phyloP scores from a whole-genome alignment of 495 filamentous ascomycete genomes.

The Aspergillus affinis region DNA sequence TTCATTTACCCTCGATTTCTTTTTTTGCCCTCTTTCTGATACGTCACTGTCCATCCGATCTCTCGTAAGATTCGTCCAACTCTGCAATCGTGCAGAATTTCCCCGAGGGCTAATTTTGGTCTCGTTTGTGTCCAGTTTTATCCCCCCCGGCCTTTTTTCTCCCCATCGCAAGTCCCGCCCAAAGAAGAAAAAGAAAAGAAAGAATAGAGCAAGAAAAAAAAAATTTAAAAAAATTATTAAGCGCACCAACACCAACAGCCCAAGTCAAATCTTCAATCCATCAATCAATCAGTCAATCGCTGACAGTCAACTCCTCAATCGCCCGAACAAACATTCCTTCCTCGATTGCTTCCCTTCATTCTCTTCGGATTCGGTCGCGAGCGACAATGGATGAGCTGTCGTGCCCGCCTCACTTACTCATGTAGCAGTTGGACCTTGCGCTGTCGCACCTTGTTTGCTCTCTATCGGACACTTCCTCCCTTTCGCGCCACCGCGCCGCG shows the following conservation, averaged over 20 bases:
- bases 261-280: no score
- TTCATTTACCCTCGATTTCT: not conserved
- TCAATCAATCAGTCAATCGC: no score
- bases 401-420: slow-evolving; percentile 29
- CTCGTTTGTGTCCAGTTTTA: not conserved
- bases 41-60: not conserved
- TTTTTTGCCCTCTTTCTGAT: no score
- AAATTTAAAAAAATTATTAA: not conserved
- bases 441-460: slow-evolving; percentile 25
- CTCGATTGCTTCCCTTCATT: slow-evolving; percentile 2
- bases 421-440: slow-evolving; percentile 31
- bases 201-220: not conserved
- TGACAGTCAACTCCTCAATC: no score
- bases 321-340: not conserved
- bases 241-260: not conserved
- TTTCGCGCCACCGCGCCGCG: slow-evolving; percentile 9
- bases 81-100: not conserved
- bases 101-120: not conserved
- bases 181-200: not conserved
- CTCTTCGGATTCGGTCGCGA: slow-evolving; percentile 8
- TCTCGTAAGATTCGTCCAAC: not conserved
- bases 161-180: not conserved
- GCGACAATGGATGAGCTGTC: slow-evolving; percentile 42
- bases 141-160: not conserved
- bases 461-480: slow-evolving; percentile 15